phyloP scores from a whole-genome alignment of 2,329 filamentous ascomycete genomes.

The Leptosphaerulina australis region DNA sequence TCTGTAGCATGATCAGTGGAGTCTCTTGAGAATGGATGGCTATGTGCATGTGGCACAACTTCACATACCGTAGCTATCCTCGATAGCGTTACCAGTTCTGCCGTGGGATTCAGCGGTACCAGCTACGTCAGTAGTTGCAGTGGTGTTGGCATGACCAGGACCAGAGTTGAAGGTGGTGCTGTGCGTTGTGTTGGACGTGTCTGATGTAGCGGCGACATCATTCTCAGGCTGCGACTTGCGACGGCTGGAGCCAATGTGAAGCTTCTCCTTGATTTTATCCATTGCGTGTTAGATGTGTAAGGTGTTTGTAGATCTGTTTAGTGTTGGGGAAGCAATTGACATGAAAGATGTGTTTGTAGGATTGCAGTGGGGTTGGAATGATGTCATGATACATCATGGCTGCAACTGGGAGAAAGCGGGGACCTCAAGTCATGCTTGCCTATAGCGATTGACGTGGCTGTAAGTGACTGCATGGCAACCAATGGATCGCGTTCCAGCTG shows the following conservation, averaged over 20 bases:
- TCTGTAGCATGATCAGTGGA: slow-evolving; percentile 27
- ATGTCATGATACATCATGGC: slow-evolving; percentile 1
- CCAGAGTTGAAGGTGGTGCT: slow-evolving; percentile 19
- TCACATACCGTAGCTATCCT: slow-evolving; percentile 14
- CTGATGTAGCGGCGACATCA: slow-evolving; percentile 14
- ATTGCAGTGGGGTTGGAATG: slow-evolving; percentile 12
- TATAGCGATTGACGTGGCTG: slow-evolving; percentile 5
- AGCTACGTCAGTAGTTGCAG: slow-evolving; percentile 5
- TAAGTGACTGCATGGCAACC: slow-evolving; percentile 1
- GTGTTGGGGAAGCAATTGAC: slow-evolving; percentile 8
- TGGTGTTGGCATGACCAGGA: slow-evolving; percentile 25
- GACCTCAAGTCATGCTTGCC: slow-evolving; percentile 8
- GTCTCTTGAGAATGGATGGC: background rate
- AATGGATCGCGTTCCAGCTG: background rate
- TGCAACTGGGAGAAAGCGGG: slow-evolving; percentile 5
- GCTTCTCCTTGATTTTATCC: slow-evolving; percentile 47
- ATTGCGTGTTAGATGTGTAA: slow-evolving; percentile 24
- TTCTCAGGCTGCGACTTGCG: slow-evolving; percentile 41
- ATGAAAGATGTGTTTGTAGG: slow-evolving; percentile 8
- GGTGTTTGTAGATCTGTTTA: slow-evolving; percentile 12
- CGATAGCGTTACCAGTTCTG: slow-evolving; percentile 13
- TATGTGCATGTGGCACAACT: background rate
- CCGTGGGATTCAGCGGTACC: slow-evolving; percentile 25
- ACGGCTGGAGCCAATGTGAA: slow-evolving; percentile 41
- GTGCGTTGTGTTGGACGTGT: slow-evolving; percentile 8